These are phyloP conservation scores for Zizania latifolia DNA, from an alignment of 176 grass and related monocot species.

Conservation along the genomic window DNA sequence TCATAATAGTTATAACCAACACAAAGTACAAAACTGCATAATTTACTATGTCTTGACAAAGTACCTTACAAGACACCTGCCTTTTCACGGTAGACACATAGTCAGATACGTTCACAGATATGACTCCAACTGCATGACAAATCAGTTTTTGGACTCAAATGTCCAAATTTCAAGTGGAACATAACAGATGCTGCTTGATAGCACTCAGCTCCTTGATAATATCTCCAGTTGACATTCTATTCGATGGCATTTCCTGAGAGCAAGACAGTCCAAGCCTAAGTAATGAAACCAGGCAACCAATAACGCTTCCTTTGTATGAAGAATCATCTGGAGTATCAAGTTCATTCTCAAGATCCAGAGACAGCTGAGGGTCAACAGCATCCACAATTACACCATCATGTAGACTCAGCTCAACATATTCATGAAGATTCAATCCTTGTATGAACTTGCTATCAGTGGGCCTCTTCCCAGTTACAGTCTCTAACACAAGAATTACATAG, in stretches of 20 bases:
- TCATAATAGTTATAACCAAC: not conserved
- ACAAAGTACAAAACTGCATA: not conserved
- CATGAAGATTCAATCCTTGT: slow-evolving; percentile 15
- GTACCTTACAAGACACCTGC: not conserved
- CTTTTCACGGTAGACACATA: not conserved
- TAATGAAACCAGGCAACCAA: not conserved
- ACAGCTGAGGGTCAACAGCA: not conserved
- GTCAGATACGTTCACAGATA: not conserved
- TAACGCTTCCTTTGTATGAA: not conserved
- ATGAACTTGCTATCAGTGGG: slow-evolving; percentile 19
- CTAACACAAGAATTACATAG: slow-evolving; percentile 42
- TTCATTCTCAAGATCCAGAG: not conserved
- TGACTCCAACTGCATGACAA: not conserved
- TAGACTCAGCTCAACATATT: slow-evolving; percentile 16
- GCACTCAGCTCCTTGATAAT: not conserved
- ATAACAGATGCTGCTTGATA: not conserved
- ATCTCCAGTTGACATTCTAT: not conserved
- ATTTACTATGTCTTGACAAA: not conserved
- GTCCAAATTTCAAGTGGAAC: not conserved
- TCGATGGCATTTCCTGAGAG: not conserved
- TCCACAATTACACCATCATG: not conserved
- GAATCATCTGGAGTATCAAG: not conserved
- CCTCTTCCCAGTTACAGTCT: slow-evolving; percentile 29
- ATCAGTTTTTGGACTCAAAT: not conserved
- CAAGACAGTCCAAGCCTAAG: slow-evolving; percentile 4